Base-by-base conservation (phyloP, 2,329 filamentous ascomycete species). In the Chaetomium sp. region DNA sequence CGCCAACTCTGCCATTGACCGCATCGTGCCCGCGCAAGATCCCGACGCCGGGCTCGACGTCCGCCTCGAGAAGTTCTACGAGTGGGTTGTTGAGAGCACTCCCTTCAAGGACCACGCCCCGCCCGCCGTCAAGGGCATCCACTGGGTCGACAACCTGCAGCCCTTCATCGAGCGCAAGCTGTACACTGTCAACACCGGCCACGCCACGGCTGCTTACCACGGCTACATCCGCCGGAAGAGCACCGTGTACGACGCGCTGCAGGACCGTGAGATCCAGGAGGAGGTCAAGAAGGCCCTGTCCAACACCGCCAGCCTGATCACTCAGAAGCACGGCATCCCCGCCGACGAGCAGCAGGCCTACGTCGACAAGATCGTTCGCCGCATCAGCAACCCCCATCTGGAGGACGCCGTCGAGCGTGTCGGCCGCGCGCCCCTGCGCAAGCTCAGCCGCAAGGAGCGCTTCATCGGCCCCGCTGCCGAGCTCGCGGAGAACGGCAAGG, bases 151-250 rank as follows among this genome's bases (percentile, higher is more conserved):
- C 62, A 81, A 97, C 75, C 84, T 99, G 35, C 81, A 86, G 69
- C 94, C 94, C 56, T 99, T 92, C 77, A 97, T 99, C 67, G 94
- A 99, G 84, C 91, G 94, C 73, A 99, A 99, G 82, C 86, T 99
- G 62, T 99, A 91, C 80, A 99, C 94, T 27, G 92, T 99, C 81
- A 99, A 99, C 82, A 99, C 94, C 27, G 88, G 91, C 54, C 94
- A 99, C 71, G 94, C 94, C 58, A 95, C 92, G 6, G 91, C 91
- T 19, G 92, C 94, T 58, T 97, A 97, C 81, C 91, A 94, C 73
- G 92, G 91, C 54, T 88, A 95, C 80, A 81, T 91, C 75, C 82
- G 85, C 63, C 85, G 88, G 68, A 92, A 95, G 80, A 79, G 82
- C 68, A 95, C 88, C 58, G 90, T 99, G 64, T 89, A 94, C 70